Conservation (phyloP, 164 flowering plant species). For the Kingdonia uniflora region DNA sequence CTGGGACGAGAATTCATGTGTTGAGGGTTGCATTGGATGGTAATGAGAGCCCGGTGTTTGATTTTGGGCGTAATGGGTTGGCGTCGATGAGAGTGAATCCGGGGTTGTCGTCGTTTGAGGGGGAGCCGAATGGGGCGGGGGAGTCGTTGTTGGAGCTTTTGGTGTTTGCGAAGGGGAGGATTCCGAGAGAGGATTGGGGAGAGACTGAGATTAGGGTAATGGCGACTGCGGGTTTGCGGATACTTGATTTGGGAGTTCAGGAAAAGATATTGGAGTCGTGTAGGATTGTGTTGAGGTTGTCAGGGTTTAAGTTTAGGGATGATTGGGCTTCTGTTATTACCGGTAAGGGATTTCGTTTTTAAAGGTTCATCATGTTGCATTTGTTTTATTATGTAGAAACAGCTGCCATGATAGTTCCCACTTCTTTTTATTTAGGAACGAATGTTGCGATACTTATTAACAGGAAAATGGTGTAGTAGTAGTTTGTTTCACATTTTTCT, state of each 20-base stretch:
- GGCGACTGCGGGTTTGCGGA: slow-evolving; percentile 93
- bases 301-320: slow-evolving; percentile 67
- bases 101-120: slow-evolving; percentile 63
- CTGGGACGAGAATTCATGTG: slow-evolving; percentile 84
- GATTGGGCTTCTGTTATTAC: slow-evolving; percentile 87
- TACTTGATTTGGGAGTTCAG: slow-evolving; percentile 41
- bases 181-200: slow-evolving; percentile 54
- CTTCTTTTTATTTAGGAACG: too few species aligned
- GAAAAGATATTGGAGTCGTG: slow-evolving; percentile 60
- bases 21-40: slow-evolving; percentile 29
- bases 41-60: slow-evolving; percentile 23
- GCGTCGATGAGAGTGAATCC: slow-evolving; percentile 61
- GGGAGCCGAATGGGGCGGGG: slow-evolving; percentile 48
- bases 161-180: slow-evolving; percentile 53
- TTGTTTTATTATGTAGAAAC: too few species aligned
- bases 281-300: slow-evolving; percentile 39
- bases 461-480: too few species aligned
- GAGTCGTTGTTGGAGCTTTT: slow-evolving; percentile 47
- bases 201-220: slow-evolving; percentile 71
- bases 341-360: slow-evolving; percentile 25
- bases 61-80: slow-evolving; percentile 35
- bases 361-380: too few species aligned
- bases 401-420: too few species aligned
- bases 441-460: too few species aligned
- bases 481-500: too few species aligned